Evolutionary conservation across 208 protist genomes (phyloP).

Genomic region (Trypanosoma platydactyli): DNA sequence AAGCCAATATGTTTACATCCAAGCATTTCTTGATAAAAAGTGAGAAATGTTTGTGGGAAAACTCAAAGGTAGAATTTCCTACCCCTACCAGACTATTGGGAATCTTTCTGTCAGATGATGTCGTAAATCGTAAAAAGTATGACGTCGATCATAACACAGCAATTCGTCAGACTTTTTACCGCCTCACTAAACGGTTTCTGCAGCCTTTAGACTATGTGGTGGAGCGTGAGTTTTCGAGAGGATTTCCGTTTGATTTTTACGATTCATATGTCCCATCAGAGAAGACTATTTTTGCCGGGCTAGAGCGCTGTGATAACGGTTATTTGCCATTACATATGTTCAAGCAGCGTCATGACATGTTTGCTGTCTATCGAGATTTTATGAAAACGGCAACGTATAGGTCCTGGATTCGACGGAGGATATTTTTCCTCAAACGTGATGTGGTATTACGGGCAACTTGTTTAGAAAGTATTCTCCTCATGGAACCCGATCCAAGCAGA

Average conservation of each 20-base stretch:
- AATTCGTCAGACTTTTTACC: conserved; percentile 24
- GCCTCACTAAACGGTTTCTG: conserved; percentile 18
- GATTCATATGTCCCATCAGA: conserved; percentile 1
- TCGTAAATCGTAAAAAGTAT: background rate
- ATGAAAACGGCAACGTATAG: conserved; percentile 25
- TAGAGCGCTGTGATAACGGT: background rate
- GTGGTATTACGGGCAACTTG: conserved; percentile 17
- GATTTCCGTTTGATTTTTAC: conserved; percentile 16
- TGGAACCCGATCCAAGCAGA: conserved; percentile 12
- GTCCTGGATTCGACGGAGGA: conserved; percentile 21
- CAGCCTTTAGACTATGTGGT: conserved; percentile 5
- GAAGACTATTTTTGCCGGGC: background rate
- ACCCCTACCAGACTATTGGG: too few relatives aligned
- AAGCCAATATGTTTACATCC: conserved; percentile 29
- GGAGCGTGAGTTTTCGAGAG: conserved; percentile 18
- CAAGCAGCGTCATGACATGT: conserved; percentile 30
- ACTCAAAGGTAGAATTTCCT: background rate
- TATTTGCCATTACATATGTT: conserved; percentile 22
- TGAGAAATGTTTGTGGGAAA: conserved; percentile 23
- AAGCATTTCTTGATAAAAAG: conserved; percentile 26
- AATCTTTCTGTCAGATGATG: background rate
- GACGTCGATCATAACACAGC: background rate
- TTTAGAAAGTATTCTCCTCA: conserved; percentile 12
- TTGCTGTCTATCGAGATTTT: conserved; percentile 27
- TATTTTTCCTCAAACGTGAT: conserved; percentile 4